Evolutionary conservation across 2,329 filamentous ascomycete species (phyloP).

Genomic region (Fusarium pseudonygamai): DNA sequence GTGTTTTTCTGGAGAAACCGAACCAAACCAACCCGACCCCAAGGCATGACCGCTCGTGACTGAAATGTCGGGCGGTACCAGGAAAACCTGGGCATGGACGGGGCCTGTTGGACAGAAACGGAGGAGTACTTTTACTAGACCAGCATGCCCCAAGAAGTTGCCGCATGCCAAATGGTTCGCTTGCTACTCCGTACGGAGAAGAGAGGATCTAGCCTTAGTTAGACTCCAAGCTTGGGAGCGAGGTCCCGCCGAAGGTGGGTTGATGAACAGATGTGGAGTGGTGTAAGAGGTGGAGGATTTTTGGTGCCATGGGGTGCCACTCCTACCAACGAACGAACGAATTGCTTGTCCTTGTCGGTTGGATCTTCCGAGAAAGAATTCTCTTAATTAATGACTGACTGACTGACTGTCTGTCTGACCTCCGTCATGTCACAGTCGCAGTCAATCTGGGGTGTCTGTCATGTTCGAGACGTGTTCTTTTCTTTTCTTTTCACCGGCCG

Average conservation of each 20-base stretch:
- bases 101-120: constrained; percentile 30
- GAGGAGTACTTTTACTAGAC: constrained; percentile 32
- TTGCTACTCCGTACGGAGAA: constrained; percentile 41
- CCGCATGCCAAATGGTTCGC: constrained; percentile 43
- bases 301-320: constrained; percentile 35
- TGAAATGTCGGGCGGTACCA: constrained; percentile 32
- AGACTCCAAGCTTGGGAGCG: constrained; percentile 39
- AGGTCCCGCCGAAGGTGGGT: constrained; percentile 46
- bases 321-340: constrained; percentile 12
- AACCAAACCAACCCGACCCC: neutral
- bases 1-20: constrained; percentile 37
- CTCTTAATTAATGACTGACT: neutral
- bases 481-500: constrained; percentile 1
- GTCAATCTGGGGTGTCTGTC: constrained; percentile 2
- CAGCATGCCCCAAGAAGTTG: constrained; percentile 34
- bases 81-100: constrained; percentile 4
- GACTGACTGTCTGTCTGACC: too few species aligned
- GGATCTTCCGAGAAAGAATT: constrained; percentile 26
- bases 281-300: constrained; percentile 41
- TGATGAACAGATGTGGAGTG: constrained; percentile 44
- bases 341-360: constrained; percentile 30
- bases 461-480: constrained; percentile 23
- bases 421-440: constrained; percentile 2
- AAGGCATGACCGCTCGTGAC: constrained; percentile 37
- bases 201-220: constrained; percentile 38